phyloP scores from a whole-genome alignment of 768 basidiomycete species.

The Russula ochroleuca region DNA sequence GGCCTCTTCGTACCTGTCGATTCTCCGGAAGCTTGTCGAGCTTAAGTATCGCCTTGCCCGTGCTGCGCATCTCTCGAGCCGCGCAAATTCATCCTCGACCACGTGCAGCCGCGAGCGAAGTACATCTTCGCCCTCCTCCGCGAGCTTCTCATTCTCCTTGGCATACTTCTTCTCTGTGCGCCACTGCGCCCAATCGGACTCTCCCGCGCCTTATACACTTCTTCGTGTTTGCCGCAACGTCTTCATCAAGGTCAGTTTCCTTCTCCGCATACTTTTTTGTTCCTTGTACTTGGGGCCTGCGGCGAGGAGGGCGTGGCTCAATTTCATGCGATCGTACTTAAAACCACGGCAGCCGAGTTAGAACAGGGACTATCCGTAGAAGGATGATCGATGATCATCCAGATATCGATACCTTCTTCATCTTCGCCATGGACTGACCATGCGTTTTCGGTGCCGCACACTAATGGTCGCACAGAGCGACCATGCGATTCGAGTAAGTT shows the following conservation, averaged over 20 bases:
- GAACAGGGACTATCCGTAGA: too few species aligned
- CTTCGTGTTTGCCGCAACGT: constrained; percentile 82
- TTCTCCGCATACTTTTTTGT: constrained; percentile 65
- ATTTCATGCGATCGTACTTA: constrained; percentile 97
- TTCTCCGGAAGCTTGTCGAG: too few species aligned
- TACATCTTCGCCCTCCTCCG: constrained; percentile 62
- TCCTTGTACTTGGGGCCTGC: constrained; percentile 79
- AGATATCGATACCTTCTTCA: constrained; percentile 76
- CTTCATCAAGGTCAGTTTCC: constrained; percentile 46
- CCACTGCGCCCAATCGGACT: constrained; percentile 71
- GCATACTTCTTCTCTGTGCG: too few species aligned
- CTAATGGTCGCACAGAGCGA: constrained; percentile 99
- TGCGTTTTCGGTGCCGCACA: constrained; percentile 87
- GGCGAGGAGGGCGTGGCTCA: constrained; percentile 62
- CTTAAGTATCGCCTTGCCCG: too few species aligned
- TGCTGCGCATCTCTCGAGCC: too few species aligned
- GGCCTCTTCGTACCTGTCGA: constrained; percentile 74
- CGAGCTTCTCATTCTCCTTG: too few species aligned
- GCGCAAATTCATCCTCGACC: constrained; percentile 64
- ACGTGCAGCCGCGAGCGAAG: constrained; percentile 63
- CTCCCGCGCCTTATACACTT: constrained; percentile 68
- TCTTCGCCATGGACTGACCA: constrained; percentile 89
- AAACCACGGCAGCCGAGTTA: constrained; percentile 46
- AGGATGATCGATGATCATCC: constrained; percentile 16
- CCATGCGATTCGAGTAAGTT: constrained; percentile 93